Evolutionary conservation across 2,329 filamentous ascomycete species (phyloP).

Genomic region (Rutstroemia sp.): DNA sequence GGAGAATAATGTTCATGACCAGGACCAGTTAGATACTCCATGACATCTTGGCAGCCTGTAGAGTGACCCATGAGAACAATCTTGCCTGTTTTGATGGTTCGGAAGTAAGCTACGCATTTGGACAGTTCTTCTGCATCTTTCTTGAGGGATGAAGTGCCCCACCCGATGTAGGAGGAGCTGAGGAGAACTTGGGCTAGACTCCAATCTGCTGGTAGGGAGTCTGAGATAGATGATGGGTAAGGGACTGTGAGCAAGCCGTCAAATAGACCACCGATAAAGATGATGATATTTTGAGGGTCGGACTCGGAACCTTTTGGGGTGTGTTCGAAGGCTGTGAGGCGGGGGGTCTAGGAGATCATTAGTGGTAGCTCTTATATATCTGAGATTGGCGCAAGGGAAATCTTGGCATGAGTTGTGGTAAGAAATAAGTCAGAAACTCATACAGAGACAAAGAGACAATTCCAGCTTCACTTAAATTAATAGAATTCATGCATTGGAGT

Average conservation of each 20-base stretch:
- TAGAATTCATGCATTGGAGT: no score
- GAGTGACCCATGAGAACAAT: conserved; percentile 64
- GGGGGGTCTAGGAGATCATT: conserved; percentile 16
- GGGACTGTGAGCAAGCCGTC: conserved; percentile 43
- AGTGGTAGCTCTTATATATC: background rate
- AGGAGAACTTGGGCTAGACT: conserved; percentile 39
- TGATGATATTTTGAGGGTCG: conserved; percentile 36
- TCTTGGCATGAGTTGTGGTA: no score
- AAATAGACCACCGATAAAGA: conserved; percentile 48
- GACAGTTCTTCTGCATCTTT: conserved; percentile 43
- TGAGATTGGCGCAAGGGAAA: background rate
- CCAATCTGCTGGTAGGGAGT: conserved; percentile 33
- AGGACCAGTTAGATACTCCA: conserved; percentile 49
- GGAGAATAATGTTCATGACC: conserved; percentile 30
- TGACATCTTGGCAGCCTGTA: conserved; percentile 61
- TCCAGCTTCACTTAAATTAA: no score
- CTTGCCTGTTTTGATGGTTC: conserved; percentile 36
- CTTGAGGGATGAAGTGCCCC: conserved; percentile 38
- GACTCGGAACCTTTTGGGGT: conserved; percentile 13
- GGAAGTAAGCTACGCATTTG: conserved; percentile 42
- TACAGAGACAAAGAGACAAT: no score
- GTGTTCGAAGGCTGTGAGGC: conserved; percentile 30
- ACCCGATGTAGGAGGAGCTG: conserved; percentile 33
- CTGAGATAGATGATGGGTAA: conserved; percentile 37
- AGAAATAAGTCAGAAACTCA: no score